Evolutionary conservation across 2,329 filamentous ascomycete species (phyloP).

Genomic region (Fusarium circinatum): DNA sequence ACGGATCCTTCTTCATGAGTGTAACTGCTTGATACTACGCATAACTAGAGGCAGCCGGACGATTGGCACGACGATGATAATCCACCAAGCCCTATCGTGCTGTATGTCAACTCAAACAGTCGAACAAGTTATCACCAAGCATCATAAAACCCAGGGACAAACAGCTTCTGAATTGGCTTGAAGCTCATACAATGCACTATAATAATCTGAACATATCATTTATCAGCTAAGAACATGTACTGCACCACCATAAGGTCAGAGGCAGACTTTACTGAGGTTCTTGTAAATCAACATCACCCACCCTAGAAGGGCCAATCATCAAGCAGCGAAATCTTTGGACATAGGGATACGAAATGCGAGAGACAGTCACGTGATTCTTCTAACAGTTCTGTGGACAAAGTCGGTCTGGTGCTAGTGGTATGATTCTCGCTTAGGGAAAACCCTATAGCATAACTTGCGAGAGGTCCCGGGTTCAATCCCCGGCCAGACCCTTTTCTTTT

Average conservation of each 20-base stretch:
- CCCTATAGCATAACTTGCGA: conserved; percentile 53
- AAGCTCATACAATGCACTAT: background rate
- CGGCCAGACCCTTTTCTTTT: conserved; percentile 52
- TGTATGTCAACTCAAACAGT: background rate
- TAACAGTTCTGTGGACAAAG: conserved; percentile 47
- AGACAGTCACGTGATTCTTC: conserved; percentile 14
- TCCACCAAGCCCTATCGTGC: rapidly evolving
- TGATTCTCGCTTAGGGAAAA: conserved; percentile 76
- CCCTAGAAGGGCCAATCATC: background rate
- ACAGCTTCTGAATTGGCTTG: background rate
- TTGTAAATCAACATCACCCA: background rate
- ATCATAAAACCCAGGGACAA: background rate
- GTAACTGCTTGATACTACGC: background rate
- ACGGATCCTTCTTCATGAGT: background rate
- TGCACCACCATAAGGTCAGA: background rate
- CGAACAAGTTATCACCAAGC: background rate
- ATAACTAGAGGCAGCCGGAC: background rate
- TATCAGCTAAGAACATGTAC: background rate
- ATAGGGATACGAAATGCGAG: background rate
- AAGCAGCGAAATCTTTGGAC: rapidly evolving
- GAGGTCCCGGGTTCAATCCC: conserved; percentile 60
- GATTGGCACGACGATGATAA: background rate
- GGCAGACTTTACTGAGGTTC: background rate
- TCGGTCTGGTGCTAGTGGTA: conserved; percentile 71
- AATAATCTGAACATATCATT: background rate